Conservation (phyloP, 139 green algal species). For the Marvania coccoides region DNA sequence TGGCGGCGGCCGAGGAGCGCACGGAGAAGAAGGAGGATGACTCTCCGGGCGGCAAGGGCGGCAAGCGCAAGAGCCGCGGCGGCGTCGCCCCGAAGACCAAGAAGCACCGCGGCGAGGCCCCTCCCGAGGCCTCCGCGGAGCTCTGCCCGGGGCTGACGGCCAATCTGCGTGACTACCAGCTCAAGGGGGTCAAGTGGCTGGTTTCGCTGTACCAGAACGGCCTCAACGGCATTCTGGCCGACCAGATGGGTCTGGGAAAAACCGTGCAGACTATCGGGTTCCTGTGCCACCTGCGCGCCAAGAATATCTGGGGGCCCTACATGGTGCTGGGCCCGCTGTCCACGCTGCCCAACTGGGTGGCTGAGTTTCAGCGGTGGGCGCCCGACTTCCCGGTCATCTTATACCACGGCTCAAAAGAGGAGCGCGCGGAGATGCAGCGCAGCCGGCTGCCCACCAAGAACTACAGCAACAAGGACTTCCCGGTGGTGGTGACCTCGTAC, state of each 20-base stretch:
- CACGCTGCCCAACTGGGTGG: conserved; percentile 91
- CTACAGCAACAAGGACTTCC: conserved; percentile 48
- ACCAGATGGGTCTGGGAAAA: conserved; percentile 97
- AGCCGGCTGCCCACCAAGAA: conserved; percentile 8
- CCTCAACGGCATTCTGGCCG: conserved; percentile 88
- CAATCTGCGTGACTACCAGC: conserved; percentile 80
- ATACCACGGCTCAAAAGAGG: conserved; percentile 83
- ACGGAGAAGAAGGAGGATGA: conserved; percentile 5
- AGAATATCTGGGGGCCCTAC: conserved; percentile 71
- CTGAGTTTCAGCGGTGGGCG: conserved; percentile 81
- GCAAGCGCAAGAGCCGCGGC: conserved; percentile 18
- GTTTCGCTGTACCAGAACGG: conserved; percentile 88
- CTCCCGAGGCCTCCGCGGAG: conserved; percentile 7
- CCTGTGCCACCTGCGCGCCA: conserved; percentile 73
- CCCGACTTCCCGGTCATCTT: conserved; percentile 76
- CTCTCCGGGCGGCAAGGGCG: not conserved
- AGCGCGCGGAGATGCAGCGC: conserved; percentile 52
- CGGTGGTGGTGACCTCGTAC: conserved; percentile 87
- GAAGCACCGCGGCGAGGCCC: not conserved
- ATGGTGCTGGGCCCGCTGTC: conserved; percentile 86
- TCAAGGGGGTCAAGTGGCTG: conserved; percentile 87
- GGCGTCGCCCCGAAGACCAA: conserved; percentile 13
- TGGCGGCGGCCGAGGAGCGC: conserved; percentile 53
- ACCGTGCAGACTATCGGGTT: conserved; percentile 96
- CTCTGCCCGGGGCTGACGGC: conserved; percentile 75